Base-by-base conservation (phyloP, 306 rosid species). In the Prunus mume region DNA sequence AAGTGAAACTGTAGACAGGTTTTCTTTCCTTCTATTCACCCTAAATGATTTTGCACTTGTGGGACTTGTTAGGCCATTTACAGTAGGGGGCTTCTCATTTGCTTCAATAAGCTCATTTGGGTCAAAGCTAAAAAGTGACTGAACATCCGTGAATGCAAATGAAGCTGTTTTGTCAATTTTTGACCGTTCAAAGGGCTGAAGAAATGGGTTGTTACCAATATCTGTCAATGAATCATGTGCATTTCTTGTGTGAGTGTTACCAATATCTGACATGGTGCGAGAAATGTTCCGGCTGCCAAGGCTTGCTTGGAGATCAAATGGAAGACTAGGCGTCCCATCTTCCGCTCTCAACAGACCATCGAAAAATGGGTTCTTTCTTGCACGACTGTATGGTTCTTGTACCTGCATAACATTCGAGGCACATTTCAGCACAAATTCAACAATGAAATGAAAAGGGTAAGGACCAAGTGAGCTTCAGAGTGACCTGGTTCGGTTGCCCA, bases 1-100 rank as follows among this genome's bases (percentile, higher is more conserved):
- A 78, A 88, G 92, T 32, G 87, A 77, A 84, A 88, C 57, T 19
- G 71, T 82, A 47, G 90, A 65, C 43, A 79, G 77, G 75, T 85
- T 82, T 72, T 78, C 84, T 76, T 80, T 90, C 73, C 85, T 85
- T 77, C 75, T 80, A 22, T 78, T 85, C 51, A 88, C 72, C n/a
- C 25, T 58, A 66, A 84, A 91, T 52, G 84, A 81, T 68, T 79
- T 93, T 72, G 83, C 87, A 60, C 47, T 30, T 34, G 67, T 70
- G 71, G 74, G 47, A 56, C 73, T 66, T 65, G 67, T 49, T 15
- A 52, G 58, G 49, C 81, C 65, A 72, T 69, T 71, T 22, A 77
- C 70, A 69, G 60, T 65, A 52, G 47, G 72, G 12, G 61, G 46
- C 61, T 76, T 60, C 76, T 75, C 79, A 72, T 75, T 76, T 71